Conservation (phyloP, 345 rosid genomes). For the Boechera divaricarpa region DNA sequence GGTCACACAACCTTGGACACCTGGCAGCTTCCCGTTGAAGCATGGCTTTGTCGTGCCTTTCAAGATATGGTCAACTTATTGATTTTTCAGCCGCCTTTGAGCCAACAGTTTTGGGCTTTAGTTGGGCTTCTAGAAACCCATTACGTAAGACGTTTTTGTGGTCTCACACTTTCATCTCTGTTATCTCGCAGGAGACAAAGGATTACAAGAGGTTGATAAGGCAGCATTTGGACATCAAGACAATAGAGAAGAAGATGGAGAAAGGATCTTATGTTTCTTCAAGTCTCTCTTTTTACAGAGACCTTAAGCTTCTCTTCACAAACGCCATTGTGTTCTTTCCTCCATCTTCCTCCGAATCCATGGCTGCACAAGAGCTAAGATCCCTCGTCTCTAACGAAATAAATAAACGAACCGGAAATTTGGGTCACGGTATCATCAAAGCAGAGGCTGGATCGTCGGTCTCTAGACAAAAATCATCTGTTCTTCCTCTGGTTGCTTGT, state of each 20-base stretch:
- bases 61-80: slow-evolving; percentile 42
- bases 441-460: slow-evolving; percentile 47
- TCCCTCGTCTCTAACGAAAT: slow-evolving; percentile 49
- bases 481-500: slow-evolving; percentile 58
- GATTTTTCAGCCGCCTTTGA: slow-evolving; percentile 26
- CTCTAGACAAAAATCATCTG: slow-evolving; percentile 50
- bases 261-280: slow-evolving; percentile 57
- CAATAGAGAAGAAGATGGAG: slow-evolving; percentile 55
- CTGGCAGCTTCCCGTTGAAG: slow-evolving; percentile 44
- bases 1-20: slow-evolving; percentile 27
- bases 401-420: slow-evolving; percentile 36
- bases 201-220: slow-evolving; percentile 54
- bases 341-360: slow-evolving; percentile 51
- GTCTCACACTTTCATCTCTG: background rate
- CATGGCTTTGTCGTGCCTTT: slow-evolving; percentile 40
- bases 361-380: slow-evolving; percentile 60
- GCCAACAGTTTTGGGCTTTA: slow-evolving; percentile 28
- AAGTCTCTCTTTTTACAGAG: slow-evolving; percentile 58
- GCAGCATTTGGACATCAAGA: slow-evolving; percentile 68
- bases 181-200: slow-evolving; percentile 48
- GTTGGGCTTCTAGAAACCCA: slow-evolving; percentile 28
- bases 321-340: slow-evolving; percentile 71
- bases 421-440: slow-evolving; percentile 25
- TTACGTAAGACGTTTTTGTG: background rate
- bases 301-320: slow-evolving; percentile 70